Evolutionary conservation across 805 yeast species (phyloP).

Genomic region (Wickerhamomyces ciferrii): DNA sequence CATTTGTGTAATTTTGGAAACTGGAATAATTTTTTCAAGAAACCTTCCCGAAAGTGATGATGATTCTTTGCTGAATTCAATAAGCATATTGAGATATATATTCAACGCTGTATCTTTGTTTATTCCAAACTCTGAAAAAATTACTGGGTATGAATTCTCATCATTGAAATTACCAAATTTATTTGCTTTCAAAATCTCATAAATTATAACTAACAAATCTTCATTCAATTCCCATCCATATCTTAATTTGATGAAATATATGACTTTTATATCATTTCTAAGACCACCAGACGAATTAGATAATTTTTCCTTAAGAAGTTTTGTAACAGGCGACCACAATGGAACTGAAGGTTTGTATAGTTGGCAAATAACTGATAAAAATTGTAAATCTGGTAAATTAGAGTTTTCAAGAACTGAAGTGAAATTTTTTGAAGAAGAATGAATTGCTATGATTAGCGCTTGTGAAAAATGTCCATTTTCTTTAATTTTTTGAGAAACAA

Average conservation of each 20-base stretch:
- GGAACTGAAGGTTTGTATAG: constrained; percentile 1
- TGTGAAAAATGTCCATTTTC: constrained; percentile 10
- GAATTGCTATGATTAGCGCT: constrained; percentile 12
- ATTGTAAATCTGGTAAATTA: constrained; percentile 7
- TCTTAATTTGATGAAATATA: constrained; percentile 4
- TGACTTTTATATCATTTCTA: constrained; percentile 3
- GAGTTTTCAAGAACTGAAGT: constrained; percentile 10
- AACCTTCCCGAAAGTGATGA: constrained; percentile 9
- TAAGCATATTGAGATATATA: constrained; percentile 13
- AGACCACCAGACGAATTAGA: neutral
- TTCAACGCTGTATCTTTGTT: constrained; percentile 10
- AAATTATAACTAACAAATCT: constrained; percentile 9
- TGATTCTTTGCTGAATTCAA: constrained; percentile 1
- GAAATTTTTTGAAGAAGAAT: constrained; percentile 3
- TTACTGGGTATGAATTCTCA: constrained; percentile 7
- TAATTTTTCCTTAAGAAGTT: neutral
- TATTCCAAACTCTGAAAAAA: constrained; percentile 5
- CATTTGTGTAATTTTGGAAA: constrained; percentile 9
- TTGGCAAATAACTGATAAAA: constrained; percentile 9
- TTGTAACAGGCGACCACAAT: constrained; percentile 8
- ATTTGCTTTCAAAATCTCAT: constrained; percentile 14
- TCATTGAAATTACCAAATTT: constrained; percentile 14
- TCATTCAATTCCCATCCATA: constrained; percentile 13
- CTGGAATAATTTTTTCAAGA: constrained; percentile 17
- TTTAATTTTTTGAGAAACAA: constrained; percentile 6